Base-by-base conservation (phyloP, 768 basidiomycete genomes). In the Butyriboletus loyo region DNA sequence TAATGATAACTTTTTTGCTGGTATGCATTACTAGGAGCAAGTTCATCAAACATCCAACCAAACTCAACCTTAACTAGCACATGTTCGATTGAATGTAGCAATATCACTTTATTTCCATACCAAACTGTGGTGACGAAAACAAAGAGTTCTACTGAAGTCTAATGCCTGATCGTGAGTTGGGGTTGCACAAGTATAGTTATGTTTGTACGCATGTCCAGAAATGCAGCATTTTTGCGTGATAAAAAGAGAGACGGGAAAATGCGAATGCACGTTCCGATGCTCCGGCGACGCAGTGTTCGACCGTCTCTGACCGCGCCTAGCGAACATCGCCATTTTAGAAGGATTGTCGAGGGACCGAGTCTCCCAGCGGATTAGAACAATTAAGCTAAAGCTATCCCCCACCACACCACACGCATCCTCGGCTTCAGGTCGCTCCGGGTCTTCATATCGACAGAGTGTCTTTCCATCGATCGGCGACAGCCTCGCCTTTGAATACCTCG, bases 401-500 rank as follows among this genome's bases (percentile, higher is more conserved):
- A 27, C 15, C 31, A 22, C 30, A 39, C 30, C 39, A 15, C 36
- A 14, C 25, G 13, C 28, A 25, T n/a, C 35, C 40, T 32, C 38
- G 21, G 19, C 54, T 34, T 45, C 32, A 30, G 11, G 31, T 46
- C 41, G 27, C 44, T 46, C 38, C 10, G n/a, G 21, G 34, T 13
- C 27, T 17, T 63, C 55, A 69, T 58, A 61, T 50, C 15, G 63
- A 66, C 37, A 86, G 64, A 21, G 81, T 86, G 53, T 85, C 85
- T 70, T 80, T 83, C 85, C 87, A 89, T 62, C 81, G 76, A 66
- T 85, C 81, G 24, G 74, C 72, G 21, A 85, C 65, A 15, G 75
- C 66, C 63, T 83, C 73, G 14, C 81, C 86, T 27, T 75, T 78
- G 73, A 98, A 98, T 37, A 91, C 91, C 70, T 94, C 92, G 51